Base-by-base conservation (phyloP, 139 green algal genomes). In the Asterochloris sp. region DNA sequence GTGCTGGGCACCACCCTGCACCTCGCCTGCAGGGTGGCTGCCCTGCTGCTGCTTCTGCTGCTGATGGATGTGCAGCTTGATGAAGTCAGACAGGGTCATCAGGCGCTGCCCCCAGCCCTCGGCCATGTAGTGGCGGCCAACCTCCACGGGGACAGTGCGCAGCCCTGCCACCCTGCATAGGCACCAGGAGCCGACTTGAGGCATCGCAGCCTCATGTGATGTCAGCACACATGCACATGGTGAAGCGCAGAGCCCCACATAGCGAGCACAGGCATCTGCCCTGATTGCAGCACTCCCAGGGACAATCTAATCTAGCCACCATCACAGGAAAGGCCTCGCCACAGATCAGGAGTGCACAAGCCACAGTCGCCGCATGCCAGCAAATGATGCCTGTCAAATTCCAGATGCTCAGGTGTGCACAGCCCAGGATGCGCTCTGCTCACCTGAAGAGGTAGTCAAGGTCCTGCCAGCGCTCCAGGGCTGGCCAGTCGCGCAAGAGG, bases 111-210 rank as follows among this genome's bases (percentile, higher is more conserved):
- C 89, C 95, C 94, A 98, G 27, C 83, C 88, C 13, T 95, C 86
- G 13, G 88, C 86, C 54, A 98, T 87, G 86, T 98, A 98, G 85
- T 96, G 87, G 74, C 81, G 29, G 0, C 94, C 94, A n/a, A 94
- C 77, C 89, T 98, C 95, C 15, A 98, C 91, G 11, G 96, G 96
- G 54, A 98, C 92, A 0, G 96, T 98, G 29, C 96, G 88, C 14
- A 67, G 69, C 0, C 95, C 96, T 12, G 93, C 92, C 66, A 93
- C 89, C n/a, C 21, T 23, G 38, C 38, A 54, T 10, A 54, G 38
- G 38, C 16, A 73, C 54, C 47, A 54, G 38, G 38, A 54, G 38
- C 38, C 6, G 38, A 54, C 4, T 2, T 54, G 38, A 54, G 38
- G 38, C 38, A 54, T 6, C 38, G 38, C 38, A 54, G 38, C 38